Conservation (phyloP, 2,329 filamentous ascomycete genomes). For the Pseudocercospora fijiensis region DNA sequence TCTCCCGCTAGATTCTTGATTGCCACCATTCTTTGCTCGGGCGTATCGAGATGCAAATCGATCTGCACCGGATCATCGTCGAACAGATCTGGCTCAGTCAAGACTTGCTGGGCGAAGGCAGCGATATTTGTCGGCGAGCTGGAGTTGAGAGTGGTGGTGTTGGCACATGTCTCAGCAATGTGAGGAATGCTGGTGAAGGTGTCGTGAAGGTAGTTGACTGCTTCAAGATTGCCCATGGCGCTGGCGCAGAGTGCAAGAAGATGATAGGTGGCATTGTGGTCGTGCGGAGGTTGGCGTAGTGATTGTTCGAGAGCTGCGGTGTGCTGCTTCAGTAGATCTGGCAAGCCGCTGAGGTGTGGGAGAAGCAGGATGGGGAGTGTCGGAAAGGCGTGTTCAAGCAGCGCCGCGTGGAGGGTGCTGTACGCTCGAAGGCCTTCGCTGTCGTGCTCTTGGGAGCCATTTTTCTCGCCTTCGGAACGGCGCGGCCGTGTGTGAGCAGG, state of each 20-base stretch:
- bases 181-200: conserved; percentile 12
- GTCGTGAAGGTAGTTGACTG: conserved; percentile 13
- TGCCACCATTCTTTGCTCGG: conserved; percentile 24
- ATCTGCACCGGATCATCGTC: conserved; percentile 21
- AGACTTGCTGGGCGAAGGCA: conserved; percentile 11
- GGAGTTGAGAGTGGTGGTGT: conserved; percentile 5
- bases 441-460: neutral
- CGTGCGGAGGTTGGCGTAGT: neutral
- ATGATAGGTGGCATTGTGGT: neutral
- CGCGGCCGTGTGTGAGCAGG: conserved; percentile 20
- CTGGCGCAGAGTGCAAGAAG: conserved; percentile 13
- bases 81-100: conserved; percentile 9
- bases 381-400: conserved; percentile 25
- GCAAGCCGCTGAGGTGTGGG: conserved; percentile 23
- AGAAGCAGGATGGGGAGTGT: conserved; percentile 34
- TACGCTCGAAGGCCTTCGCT: conserved; percentile 28
- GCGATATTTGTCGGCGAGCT: conserved; percentile 17
- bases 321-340: conserved; percentile 27
- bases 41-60: conserved; percentile 24
- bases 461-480: conserved; percentile 4
- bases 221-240: neutral
- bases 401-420: conserved; percentile 31
- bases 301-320: neutral
- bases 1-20: conserved; percentile 40
- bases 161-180: conserved; percentile 7